These are phyloP conservation scores for Prunus mira DNA, from an alignment of 306 rosid species.

Conservation along the genomic window DNA sequence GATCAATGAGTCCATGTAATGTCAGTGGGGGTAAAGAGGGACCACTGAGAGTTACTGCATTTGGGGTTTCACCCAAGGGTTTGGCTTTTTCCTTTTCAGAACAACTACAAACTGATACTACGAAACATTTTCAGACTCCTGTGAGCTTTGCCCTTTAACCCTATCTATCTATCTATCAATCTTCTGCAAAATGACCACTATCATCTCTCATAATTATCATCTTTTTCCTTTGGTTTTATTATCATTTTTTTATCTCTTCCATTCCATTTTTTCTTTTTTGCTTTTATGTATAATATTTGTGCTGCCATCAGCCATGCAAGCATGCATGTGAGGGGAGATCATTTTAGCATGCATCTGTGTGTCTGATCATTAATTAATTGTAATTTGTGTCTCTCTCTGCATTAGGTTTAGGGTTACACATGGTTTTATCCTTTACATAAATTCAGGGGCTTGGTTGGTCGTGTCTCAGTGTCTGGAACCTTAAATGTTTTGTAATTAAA, in stretches of 20 bases:
- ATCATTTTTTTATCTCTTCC: not conserved
- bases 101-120: conserved; percentile 48
- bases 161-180: conserved; percentile 8
- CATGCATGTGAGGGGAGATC: not conserved
- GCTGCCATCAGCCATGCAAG: not conserved
- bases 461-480: not conserved
- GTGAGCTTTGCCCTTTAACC: not conserved
- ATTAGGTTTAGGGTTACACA: not conserved
- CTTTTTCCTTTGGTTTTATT: conserved; percentile 3
- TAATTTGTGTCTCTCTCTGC: not conserved
- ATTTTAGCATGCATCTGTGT: not conserved
- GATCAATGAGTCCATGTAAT: conserved; percentile 19
- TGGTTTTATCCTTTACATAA: not conserved
- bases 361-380: not conserved
- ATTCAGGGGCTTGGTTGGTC: not conserved
- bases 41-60: conserved; percentile 61
- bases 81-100: conserved; percentile 66
- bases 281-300: not conserved
- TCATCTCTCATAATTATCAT: not conserved
- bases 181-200: not conserved
- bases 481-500: not conserved
- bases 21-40: conserved; percentile 43
- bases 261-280: not conserved
- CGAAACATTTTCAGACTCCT: conserved; percentile 34
- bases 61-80: conserved; percentile 70